Evolutionary conservation across 768 basidiomycete genomes (phyloP).

Genomic region (Leccinum disarticulatum): DNA sequence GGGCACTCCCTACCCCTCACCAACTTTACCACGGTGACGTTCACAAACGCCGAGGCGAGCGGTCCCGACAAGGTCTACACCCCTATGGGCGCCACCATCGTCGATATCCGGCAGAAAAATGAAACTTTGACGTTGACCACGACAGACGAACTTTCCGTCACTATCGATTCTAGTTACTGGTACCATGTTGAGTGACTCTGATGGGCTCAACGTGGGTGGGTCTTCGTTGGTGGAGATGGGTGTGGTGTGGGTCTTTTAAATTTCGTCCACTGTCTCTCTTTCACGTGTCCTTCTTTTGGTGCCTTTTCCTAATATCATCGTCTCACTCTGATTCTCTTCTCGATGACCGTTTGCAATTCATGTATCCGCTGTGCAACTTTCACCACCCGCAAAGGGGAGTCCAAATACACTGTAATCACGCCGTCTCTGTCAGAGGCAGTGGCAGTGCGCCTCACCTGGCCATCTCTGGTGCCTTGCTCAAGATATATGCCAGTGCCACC

Average conservation of each 20-base stretch:
- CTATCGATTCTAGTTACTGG: neutral
- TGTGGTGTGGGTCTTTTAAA: neutral
- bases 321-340: neutral
- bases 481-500: too few relatives aligned
- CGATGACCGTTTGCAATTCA: neutral
- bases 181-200: neutral
- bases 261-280: neutral
- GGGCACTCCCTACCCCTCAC: neutral
- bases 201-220: neutral
- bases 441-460: too few relatives aligned
- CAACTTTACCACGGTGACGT: constrained; percentile 9
- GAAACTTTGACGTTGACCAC: neutral
- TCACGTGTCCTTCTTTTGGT: neutral
- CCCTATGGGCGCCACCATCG: neutral
- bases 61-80: neutral
- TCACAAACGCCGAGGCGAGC: constrained; percentile 4
- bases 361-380: neutral
- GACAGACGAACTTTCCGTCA: neutral
- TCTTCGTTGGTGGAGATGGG: neutral
- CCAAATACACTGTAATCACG: neutral
- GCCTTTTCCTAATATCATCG: neutral
- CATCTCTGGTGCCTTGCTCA: too few relatives aligned
- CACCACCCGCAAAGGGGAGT: neutral
- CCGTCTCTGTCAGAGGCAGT: too few relatives aligned
- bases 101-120: constrained; percentile 5